Evolutionary conservation across 192 early-diverging fungal genomes (phyloP), one percentile per base, ranked within the genome.

Genomic region (Funneliformis geosporum): DNA sequence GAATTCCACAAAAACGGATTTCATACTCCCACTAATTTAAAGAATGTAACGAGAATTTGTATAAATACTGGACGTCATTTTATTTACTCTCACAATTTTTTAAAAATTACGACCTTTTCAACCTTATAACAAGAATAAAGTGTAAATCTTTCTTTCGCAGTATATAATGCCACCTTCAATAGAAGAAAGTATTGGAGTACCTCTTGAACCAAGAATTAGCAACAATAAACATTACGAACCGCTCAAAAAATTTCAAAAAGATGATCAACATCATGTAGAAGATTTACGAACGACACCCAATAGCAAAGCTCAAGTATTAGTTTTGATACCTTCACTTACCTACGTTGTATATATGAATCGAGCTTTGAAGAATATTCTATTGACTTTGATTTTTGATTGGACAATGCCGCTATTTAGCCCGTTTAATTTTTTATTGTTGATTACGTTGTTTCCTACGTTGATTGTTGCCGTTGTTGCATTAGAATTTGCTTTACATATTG

Each of bases 381-480:
- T 84, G 8, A 80, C 85, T 5, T 80, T 84, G 42, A 78, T 85
- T 8, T 86, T 86, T 60, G 82, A 86, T 66, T 79, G 78, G 75
- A 60, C 73, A 12, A 82, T 84, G 79, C 21, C 79, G 10, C 64
- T 84, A 60, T 66, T 75, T n/a, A 43, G 47, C 33, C 85, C 85
- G 25, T 8, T 86, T 10, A 84, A 82, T 55, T 61, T 83, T 14
- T n/a, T 84, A 1, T 42, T 85, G 0, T 65, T 81, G 44, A 28
- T 84, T 43, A 76, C 78, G 9, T 70, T 82, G 2, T 86, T 80
- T 73, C 85, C 85, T 28, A 44, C 62, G 1, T 46, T 82, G 25
- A 60, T 80, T 4, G 18, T 84, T 12, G 18, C 62, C 5, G 27
- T 86, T 9, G 50, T 86, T 43, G 9, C 75, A 7, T 44, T 86